A percentile compares a stretch with the other conserved stretches of the same genome.
Evolutionary conservation across 495 filamentous ascomycete genomes (phyloP).

Genomic region (Ramalina intermedia): DNA sequence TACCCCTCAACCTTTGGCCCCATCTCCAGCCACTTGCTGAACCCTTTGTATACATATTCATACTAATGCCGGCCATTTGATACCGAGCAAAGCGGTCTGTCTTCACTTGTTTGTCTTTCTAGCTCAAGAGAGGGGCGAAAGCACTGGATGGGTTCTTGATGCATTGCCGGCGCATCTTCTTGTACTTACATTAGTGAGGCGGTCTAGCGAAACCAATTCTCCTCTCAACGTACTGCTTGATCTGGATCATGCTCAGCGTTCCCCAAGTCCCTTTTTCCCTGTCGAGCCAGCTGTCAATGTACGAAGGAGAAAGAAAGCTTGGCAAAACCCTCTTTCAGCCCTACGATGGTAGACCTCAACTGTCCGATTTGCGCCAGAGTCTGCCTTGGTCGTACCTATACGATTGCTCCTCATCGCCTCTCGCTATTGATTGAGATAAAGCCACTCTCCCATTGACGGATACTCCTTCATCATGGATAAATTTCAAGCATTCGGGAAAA

Average conservation of each 20-base stretch:
- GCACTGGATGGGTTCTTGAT: background rate
- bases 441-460: background rate
- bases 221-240: too few species aligned
- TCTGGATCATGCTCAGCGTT: too few species aligned
- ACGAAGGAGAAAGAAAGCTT: background rate
- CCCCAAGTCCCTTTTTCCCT: background rate
- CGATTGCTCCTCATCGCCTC: background rate
- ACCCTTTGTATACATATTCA: conserved; percentile 11
- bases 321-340: background rate
- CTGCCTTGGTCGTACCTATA: background rate
- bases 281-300: background rate
- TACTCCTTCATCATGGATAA: conserved; percentile 42
- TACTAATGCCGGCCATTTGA: conserved; percentile 7
- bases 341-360: background rate
- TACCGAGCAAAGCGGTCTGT: conserved; percentile 1
- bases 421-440: background rate
- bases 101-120: conserved; percentile 8
- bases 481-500: conserved; percentile 61
- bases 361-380: background rate
- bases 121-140: background rate
- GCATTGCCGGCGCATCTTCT: background rate
- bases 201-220: conserved; percentile 9
- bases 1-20: background rate
- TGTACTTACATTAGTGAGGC: conserved; percentile 14
- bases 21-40: conserved; percentile 3